A percentile compares a stretch with the other conserved stretches of the same genome.
These are phyloP conservation scores for Ampelomyces quisqualis DNA, from an alignment of 2,329 filamentous ascomycete genomes.

Conservation along the genomic window DNA sequence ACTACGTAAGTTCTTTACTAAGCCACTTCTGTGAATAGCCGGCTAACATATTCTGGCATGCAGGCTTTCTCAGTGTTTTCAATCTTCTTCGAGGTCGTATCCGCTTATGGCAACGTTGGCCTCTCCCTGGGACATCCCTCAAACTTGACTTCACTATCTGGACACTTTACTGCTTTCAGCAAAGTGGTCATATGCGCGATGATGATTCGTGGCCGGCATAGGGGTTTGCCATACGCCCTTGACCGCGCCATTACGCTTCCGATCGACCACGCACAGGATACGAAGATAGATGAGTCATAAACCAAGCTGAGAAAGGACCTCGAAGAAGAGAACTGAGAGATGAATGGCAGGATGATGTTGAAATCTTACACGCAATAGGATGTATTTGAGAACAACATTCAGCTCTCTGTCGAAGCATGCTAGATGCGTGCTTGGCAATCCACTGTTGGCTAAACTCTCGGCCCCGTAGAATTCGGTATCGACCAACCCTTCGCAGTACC, in stretches of 20 bases:
- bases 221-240: not conserved
- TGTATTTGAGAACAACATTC: too few species aligned
- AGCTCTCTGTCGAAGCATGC: too few species aligned
- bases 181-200: not conserved
- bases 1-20: not conserved
- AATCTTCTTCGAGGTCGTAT: not conserved
- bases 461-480: too few species aligned
- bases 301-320: not conserved
- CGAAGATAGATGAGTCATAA: too few species aligned
- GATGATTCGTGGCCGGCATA: not conserved
- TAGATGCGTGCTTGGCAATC: too few species aligned
- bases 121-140: not conserved
- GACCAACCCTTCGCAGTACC: too few species aligned
- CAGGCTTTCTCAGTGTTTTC: not conserved
- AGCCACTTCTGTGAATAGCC: too few species aligned
- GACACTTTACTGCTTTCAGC: not conserved
- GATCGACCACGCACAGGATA: not conserved
- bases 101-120: conserved; percentile 1
- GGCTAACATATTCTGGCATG: too few species aligned
- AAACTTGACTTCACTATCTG: not conserved
- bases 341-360: not conserved
- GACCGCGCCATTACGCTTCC: not conserved
- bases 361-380: not conserved
- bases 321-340: not conserved
- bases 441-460: too few species aligned